A percentile compares a stretch with the other conserved stretches of the same genome.
Conservation (phyloP, 1,139 yeast genomes). For the Lodderomyces parapsilosis region DNA sequence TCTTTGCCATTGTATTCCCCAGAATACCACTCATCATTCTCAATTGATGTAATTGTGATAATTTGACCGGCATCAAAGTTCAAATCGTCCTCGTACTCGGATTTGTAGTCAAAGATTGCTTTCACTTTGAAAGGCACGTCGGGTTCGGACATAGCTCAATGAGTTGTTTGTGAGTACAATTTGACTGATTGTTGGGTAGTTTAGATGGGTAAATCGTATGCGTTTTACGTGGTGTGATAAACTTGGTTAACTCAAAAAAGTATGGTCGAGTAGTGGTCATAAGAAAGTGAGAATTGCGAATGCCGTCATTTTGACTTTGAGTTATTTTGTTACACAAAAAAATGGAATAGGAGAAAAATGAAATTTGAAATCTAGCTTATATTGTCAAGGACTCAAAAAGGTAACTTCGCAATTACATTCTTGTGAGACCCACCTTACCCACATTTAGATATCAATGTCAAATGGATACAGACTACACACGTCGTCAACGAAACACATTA, state of each 20-base stretch:
- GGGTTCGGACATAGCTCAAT: conserved; percentile 6
- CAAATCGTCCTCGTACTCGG: conserved; percentile 85
- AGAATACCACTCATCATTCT: conserved; percentile 72
- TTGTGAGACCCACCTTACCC: no score
- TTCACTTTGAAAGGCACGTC: conserved; percentile 62
- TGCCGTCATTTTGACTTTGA: background rate
- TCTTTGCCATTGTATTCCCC: conserved; percentile 60
- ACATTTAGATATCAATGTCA: no score
- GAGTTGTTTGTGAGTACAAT: background rate
- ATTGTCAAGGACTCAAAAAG: no score
- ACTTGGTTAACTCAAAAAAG: no score
- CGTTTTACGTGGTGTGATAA: no score
- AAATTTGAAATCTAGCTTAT: no score
- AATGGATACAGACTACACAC: conserved; percentile 1
- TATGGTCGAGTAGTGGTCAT: no score
- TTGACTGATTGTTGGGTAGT: background rate
- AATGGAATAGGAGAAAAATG: background rate
- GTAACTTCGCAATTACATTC: no score
- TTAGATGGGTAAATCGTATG: background rate
- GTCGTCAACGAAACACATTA: background rate
- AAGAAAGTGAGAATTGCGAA: background rate
- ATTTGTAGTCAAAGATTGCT: conserved; percentile 69
- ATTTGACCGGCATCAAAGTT: conserved; percentile 59
- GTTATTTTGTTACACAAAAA: background rate
- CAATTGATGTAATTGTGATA: conserved; percentile 72